These are phyloP conservation scores for Geranomyces variabilis DNA, from an alignment of 192 early-diverging fungal genomes.

Conservation along the genomic window DNA sequence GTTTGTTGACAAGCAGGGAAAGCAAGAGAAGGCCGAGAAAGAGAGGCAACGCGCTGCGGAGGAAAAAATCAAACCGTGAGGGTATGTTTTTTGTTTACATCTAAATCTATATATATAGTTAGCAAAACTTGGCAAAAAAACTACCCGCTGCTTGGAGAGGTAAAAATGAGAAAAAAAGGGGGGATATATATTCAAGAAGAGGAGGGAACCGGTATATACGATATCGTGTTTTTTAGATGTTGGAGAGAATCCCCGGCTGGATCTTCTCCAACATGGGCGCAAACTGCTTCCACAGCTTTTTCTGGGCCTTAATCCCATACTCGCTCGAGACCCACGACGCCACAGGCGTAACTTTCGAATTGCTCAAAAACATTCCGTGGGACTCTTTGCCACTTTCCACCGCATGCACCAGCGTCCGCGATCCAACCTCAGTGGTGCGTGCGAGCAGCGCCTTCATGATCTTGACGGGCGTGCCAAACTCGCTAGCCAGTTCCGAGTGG, in stretches of 20 bases:
- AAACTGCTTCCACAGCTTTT: conserved; percentile 11
- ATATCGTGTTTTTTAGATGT: neutral
- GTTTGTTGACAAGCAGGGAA: no score
- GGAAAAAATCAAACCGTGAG: no score
- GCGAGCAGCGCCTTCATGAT: neutral
- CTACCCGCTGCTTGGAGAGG: no score
- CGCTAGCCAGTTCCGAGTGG: conserved; percentile 7
- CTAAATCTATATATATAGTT: no score
- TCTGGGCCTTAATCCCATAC: neutral
- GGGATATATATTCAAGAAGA: no score
- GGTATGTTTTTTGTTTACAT: no score
- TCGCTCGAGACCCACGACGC: neutral
- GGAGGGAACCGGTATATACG: no score
- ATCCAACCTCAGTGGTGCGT: neutral
- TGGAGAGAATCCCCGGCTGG: neutral
- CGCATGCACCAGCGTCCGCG: neutral
- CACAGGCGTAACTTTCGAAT: neutral
- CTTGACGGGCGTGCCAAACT: neutral
- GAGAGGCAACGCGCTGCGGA: no score
- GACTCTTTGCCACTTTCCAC: neutral
- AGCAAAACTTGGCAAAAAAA: no score
- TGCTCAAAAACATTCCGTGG: conserved; percentile 1
- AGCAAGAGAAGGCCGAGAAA: no score
- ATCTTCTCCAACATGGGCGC: neutral
- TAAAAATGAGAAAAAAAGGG: no score